Conservation (phyloP, 2,329 filamentous ascomycete genomes). For the Venturiaceae sp. region DNA sequence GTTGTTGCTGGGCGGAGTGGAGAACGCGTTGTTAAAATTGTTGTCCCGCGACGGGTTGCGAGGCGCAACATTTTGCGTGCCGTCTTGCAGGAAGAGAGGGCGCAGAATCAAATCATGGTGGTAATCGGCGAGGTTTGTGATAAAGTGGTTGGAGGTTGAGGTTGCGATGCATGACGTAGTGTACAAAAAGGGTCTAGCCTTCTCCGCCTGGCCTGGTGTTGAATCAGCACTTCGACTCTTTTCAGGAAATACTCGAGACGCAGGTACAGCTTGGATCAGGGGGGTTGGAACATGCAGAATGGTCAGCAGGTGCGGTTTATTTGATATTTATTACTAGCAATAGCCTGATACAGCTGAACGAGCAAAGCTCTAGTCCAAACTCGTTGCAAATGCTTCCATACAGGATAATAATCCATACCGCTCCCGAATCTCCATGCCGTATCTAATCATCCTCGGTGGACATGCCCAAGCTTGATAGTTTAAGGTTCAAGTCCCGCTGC, state of each 20-base stretch:
- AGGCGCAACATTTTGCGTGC: neutral
- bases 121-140: neutral
- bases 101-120: neutral
- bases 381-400: neutral
- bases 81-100: neutral
- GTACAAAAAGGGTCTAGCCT: neutral
- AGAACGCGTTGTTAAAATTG: neutral
- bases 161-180: neutral
- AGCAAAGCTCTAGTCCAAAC: neutral
- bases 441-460: conserved; percentile 4
- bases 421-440: neutral
- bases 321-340: too few relatives aligned
- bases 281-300: too few relatives aligned
- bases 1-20: neutral
- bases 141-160: neutral
- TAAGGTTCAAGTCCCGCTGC: conserved; percentile 44
- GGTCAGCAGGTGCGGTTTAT: too few relatives aligned
- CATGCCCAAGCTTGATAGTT: conserved; percentile 18
- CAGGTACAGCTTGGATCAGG: too few relatives aligned
- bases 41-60: neutral
- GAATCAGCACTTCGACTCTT: too few relatives aligned
- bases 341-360: too few relatives aligned
- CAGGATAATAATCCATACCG: neutral
- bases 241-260: too few relatives aligned
- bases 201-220: too few relatives aligned